These are phyloP conservation scores for Alternaria dauci DNA, from an alignment of 2,329 filamentous ascomycete genomes.

Conservation along the genomic window DNA sequence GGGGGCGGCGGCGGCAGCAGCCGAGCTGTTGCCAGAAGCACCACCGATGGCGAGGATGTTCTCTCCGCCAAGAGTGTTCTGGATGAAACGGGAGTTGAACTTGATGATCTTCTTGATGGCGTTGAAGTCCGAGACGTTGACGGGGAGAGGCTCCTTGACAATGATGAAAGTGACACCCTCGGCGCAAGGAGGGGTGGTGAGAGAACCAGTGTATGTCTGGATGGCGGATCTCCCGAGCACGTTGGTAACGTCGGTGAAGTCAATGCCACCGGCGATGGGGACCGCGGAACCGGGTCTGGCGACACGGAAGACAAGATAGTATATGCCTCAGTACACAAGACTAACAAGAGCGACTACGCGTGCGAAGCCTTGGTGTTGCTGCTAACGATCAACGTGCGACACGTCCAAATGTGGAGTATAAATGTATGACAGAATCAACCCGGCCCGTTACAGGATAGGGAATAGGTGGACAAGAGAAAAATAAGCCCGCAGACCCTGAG, in stretches of 20 bases:
- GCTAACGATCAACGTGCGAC: slow-evolving; percentile 27
- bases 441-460: slow-evolving; percentile 16
- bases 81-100: slow-evolving; percentile 65
- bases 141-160: slow-evolving; percentile 57
- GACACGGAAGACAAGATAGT: slow-evolving; percentile 38
- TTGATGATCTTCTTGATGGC: slow-evolving; percentile 61
- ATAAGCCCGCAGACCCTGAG: slow-evolving; percentile 15
- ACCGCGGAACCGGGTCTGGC: slow-evolving; percentile 51
- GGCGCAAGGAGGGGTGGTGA: slow-evolving; percentile 70
- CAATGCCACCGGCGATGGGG: slow-evolving; percentile 47
- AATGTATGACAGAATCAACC: slow-evolving; percentile 24
- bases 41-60: slow-evolving; percentile 53
- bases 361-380: not conserved
- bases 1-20: slow-evolving; percentile 2
- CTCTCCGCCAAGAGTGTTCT: slow-evolving; percentile 57
- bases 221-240: slow-evolving; percentile 53
- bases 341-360: slow-evolving; percentile 2
- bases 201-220: slow-evolving; percentile 64
- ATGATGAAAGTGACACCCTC: slow-evolving; percentile 66
- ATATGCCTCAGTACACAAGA: not conserved
- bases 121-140: slow-evolving; percentile 61
- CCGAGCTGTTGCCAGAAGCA: slow-evolving; percentile 10
- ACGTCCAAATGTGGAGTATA: slow-evolving; percentile 10
- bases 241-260: slow-evolving; percentile 54
- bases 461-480: slow-evolving; percentile 7